A percentile compares a stretch with the other conserved stretches of the same genome.
phyloP scores from a whole-genome alignment of 169 alveolate species.

The Prorocentrum cordatum region DNA sequence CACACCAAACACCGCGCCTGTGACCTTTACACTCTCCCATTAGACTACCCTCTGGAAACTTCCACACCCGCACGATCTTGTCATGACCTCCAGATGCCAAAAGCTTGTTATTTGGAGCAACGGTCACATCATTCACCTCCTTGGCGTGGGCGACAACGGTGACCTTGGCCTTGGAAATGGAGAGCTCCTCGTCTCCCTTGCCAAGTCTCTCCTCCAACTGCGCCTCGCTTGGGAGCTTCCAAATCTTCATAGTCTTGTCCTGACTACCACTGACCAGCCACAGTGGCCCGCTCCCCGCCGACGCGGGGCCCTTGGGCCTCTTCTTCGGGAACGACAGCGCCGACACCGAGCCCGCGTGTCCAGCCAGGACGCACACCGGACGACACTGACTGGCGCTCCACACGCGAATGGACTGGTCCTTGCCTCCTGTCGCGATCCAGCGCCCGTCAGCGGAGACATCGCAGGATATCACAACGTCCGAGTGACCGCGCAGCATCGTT shows the following conservation, averaged over 20 bases:
- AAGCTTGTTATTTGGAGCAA: constrained; percentile 63
- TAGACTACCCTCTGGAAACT: constrained; percentile 43
- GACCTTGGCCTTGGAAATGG: neutral
- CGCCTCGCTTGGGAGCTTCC: constrained; percentile 60
- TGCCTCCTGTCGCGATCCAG: constrained; percentile 48
- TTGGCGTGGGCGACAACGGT: constrained; percentile 28
- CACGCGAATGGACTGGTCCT: constrained; percentile 29
- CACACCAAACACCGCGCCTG: constrained; percentile 55
- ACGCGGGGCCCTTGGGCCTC: too few relatives aligned
- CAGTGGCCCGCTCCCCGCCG: too few relatives aligned
- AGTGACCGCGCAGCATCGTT: constrained; percentile 31
- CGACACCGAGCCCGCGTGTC: neutral
- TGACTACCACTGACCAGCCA: neutral
- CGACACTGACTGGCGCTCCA: constrained; percentile 23
- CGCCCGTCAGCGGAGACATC: constrained; percentile 46
- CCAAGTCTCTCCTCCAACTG: too few relatives aligned
- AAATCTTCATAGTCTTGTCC: constrained; percentile 64
- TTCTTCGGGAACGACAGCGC: neutral
- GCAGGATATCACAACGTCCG: constrained; percentile 41
- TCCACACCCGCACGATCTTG: constrained; percentile 47
- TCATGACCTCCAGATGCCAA: constrained; percentile 54
- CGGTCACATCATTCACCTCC: constrained; percentile 52
- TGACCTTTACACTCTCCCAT: constrained; percentile 52
- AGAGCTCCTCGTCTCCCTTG: too few relatives aligned
- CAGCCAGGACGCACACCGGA: neutral